A percentile compares a stretch with the other conserved stretches of the same genome.
Conservation (phyloP, 805 yeast genomes). For the Candida pseudofarinosa region DNA sequence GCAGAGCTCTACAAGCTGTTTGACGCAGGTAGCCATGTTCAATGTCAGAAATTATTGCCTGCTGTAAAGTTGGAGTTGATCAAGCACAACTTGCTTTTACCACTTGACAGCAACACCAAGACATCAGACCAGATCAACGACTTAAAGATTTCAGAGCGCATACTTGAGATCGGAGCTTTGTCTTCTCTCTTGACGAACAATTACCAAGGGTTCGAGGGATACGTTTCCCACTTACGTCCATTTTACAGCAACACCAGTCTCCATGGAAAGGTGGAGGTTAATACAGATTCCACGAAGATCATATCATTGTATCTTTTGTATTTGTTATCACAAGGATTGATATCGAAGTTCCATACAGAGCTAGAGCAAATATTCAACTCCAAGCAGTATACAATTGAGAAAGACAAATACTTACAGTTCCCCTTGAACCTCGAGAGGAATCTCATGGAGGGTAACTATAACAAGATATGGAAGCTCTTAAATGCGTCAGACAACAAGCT, state of each 20-base stretch:
- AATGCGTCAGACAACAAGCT: slow-evolving; percentile 48
- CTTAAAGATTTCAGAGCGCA: slow-evolving; percentile 71
- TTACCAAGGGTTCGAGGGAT: slow-evolving; percentile 65
- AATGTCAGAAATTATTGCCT: slow-evolving; percentile 60
- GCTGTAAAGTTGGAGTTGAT: slow-evolving; percentile 76
- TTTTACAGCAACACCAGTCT: slow-evolving; percentile 54
- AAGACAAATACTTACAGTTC: slow-evolving; percentile 60
- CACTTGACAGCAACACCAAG: slow-evolving; percentile 37
- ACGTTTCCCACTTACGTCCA: slow-evolving; percentile 68
- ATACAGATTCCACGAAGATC: slow-evolving; percentile 52
- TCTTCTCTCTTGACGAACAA: slow-evolving; percentile 63
- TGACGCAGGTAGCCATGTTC: slow-evolving; percentile 54
- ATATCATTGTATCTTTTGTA: slow-evolving; percentile 72
- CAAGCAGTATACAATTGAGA: slow-evolving; percentile 57
- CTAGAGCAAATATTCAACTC: slow-evolving; percentile 64
- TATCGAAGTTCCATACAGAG: slow-evolving; percentile 87
- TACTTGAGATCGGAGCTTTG: slow-evolving; percentile 85
- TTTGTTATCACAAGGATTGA: slow-evolving; percentile 75
- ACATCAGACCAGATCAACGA: slow-evolving; percentile 51
- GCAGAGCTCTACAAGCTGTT: slow-evolving; percentile 64
- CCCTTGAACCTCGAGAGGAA: slow-evolving; percentile 89
- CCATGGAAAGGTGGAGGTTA: slow-evolving; percentile 36
- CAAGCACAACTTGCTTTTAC: slow-evolving; percentile 72
- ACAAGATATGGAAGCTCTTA: slow-evolving; percentile 79
- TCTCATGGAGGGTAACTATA: slow-evolving; percentile 95